Evolutionary conservation across 2,329 filamentous ascomycete species (phyloP).

Genomic region (Ceratocystis lukuohia): DNA sequence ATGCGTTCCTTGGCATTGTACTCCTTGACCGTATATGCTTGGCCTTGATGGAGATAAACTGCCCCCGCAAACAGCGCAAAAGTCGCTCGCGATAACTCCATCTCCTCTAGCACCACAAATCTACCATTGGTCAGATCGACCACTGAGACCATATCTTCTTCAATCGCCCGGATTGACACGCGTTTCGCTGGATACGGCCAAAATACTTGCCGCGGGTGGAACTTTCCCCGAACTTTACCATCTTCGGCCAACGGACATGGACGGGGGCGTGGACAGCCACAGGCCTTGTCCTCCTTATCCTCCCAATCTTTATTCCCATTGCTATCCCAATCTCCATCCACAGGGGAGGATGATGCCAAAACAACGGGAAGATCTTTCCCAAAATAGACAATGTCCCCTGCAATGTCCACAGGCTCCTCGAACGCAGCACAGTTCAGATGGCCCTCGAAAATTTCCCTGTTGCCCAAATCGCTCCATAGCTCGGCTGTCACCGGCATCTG

Average conservation of each 20-base stretch:
- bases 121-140: constrained; percentile 72
- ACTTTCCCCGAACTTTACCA: constrained; percentile 46
- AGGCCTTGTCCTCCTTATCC: background rate
- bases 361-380: constrained; percentile 48
- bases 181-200: constrained; percentile 69
- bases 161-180: constrained; percentile 77
- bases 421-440: constrained; percentile 92
- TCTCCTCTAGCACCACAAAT: constrained; percentile 80
- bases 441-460: constrained; percentile 81
- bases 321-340: too few relatives aligned
- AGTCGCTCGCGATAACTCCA: constrained; percentile 89
- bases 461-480: constrained; percentile 81
- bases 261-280: background rate
- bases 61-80: constrained; percentile 95
- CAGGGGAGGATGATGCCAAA: constrained; percentile 15
- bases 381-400: constrained; percentile 66
- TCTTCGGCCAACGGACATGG: constrained; percentile 25
- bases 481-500: constrained; percentile 84
- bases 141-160: constrained; percentile 85
- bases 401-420: constrained; percentile 80
- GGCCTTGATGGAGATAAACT: constrained; percentile 94
- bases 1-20: constrained; percentile 68
- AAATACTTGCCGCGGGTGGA: constrained; percentile 80
- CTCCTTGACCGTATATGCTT: constrained; percentile 80
- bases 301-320: too few relatives aligned